Base-by-base conservation (phyloP, 2,329 filamentous ascomycete genomes). In the Calycina herbarum region DNA sequence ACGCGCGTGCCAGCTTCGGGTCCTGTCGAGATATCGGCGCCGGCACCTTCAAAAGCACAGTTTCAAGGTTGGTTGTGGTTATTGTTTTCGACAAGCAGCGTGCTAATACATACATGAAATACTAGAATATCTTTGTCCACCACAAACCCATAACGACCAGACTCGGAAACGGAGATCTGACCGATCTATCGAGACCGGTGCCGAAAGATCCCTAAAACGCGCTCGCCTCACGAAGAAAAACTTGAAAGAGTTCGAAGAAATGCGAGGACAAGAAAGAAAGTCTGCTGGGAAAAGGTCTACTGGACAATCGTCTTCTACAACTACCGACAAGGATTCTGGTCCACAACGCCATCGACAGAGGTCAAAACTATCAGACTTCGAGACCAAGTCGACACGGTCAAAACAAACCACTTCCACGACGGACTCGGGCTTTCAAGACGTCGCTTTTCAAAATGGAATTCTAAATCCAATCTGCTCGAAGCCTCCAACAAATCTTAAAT, bases 141-240 rank as follows among this genome's bases (percentile, higher is more conserved):
- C 20, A 20, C 20, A 20, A 20, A 20, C 20, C 20, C 20, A 20
- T 20, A 61, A 67, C 59, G 59, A 62, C 6, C 65, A 70, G 66
- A 68, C 61, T 67, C 63, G 59, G 57, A 70, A 69, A 63, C 67
- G 61, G 57, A 64, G 64, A 64, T 10, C 45, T 59, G 64, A 68
- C 59, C 66, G n/a, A 59, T 65, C 64, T 68, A 38, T 69, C 63
- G 64, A 69, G 66, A 65, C 62, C 59, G 48, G 58, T 67, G 62
- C 62, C 60, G 42, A 61, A 29, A 63, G 29, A 42, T 48, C 48
- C 7, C 33, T 24, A n/a, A 64, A 61, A 57, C 63, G 45, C 15
- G 58, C 17, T 57, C 58, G 63, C 57, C 48, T 61, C 3, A 57
- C 58, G 2, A 29, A 57, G 33, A n/a, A 45, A 42, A 57, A 61